These are phyloP conservation scores for Saprolegnia diclina DNA, from an alignment of 352 stramenopile genomes.

Conservation along the genomic window DNA sequence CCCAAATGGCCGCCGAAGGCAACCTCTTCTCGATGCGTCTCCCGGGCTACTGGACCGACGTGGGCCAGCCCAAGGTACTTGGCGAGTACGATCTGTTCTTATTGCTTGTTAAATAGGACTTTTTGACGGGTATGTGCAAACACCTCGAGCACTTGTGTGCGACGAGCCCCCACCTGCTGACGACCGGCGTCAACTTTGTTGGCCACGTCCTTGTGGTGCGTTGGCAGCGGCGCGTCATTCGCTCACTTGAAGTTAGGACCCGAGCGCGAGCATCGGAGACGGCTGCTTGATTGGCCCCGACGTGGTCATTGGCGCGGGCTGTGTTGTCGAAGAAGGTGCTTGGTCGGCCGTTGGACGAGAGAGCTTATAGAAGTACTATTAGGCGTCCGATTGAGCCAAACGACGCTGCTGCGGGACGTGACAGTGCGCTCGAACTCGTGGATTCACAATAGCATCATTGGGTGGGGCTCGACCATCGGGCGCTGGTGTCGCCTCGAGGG, in stretches of 20 bases:
- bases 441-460: conserved; percentile 86
- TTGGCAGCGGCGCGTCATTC: conserved; percentile 1
- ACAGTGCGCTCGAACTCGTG: conserved; percentile 75
- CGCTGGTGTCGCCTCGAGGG: conserved; percentile 83
- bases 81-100: too few relatives aligned
- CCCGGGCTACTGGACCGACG: conserved; percentile 88
- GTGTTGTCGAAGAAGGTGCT: conserved; percentile 77
- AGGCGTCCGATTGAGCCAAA: conserved; percentile 79
- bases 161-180: conserved; percentile 42
- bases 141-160: conserved; percentile 70
- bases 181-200: conserved; percentile 62
- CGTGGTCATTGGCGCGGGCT: conserved; percentile 74
- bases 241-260: conserved; percentile 37
- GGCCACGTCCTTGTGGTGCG: conserved; percentile 78
- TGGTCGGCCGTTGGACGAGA: not conserved
- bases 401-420: conserved; percentile 68
- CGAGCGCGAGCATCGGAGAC: conserved; percentile 64
- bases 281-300: conserved; percentile 80
- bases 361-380: not conserved
- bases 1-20: conserved; percentile 82
- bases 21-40: conserved; percentile 83
- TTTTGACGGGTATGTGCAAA: conserved; percentile 79
- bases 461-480: conserved; percentile 82
- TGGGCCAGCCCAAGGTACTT: conserved; percentile 75
- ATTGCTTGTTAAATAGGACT: conserved; percentile 49